Base-by-base conservation (phyloP, 345 rosid species). In the Anastatica hierochuntica region DNA sequence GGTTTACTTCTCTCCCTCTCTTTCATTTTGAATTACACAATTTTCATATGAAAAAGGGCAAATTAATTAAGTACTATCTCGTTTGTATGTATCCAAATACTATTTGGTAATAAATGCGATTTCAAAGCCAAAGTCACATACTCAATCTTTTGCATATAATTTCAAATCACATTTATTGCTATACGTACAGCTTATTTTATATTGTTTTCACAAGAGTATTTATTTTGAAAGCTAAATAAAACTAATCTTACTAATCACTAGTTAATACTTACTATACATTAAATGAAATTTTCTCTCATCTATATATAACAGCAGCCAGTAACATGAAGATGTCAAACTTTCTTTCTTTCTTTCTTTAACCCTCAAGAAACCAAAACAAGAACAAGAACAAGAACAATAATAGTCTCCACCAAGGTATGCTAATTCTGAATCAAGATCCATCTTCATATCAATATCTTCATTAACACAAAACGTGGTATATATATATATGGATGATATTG, bases 71-170 rank as follows among this genome's bases (percentile, higher is more conserved):
- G n/a, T n/a, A 18, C 18, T 43, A 37, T 37, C 23, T 27, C 23
- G 37, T 51, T 52, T 52, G 71, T 60, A 52, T 46, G 21, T 59
- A 67, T 53, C 71, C 65, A 31, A 37, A 45, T 45, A 58, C 61
- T 66, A 52, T 67, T 52, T 53, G 47, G 34, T 60, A 53, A 33
- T 67, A 67, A 58, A 59, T 58, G 50, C 64, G 38, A 59, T 16
- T 52, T 67, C 56, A 60, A 54, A 67, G 57, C 62, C 14, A 57
- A 60, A 67, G 62, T 67, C 62, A 39, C 53, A 53, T 40, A 67
- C 66, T 67, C 66, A 45, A 66, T 39, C 53, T 44, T 58, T 30
- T 43, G 48, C 18, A 58, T 45, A 17, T 21, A 20, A 10, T 37
- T 52, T 33, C 50, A 60, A 39, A 67, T 60, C 34, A 53, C 45